Conservation (phyloP, 257 asterid species). For the Cordia subcordata region DNA sequence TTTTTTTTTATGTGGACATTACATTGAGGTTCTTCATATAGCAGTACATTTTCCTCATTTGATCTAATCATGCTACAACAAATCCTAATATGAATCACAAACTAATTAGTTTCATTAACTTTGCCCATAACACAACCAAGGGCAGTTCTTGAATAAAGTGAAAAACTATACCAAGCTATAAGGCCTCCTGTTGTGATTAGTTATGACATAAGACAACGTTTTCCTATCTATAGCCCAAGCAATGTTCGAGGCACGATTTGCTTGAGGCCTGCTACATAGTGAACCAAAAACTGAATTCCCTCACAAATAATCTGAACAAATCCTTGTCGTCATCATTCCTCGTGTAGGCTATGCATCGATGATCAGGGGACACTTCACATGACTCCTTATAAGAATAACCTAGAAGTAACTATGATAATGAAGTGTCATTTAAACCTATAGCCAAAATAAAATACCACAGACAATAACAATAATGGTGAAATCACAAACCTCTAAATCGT, state of each 20-base stretch:
- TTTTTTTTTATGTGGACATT: constrained; percentile 52
- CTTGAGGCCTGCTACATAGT: constrained; percentile 71
- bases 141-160: constrained; percentile 1
- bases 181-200: constrained; percentile 80
- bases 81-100: constrained; percentile 43
- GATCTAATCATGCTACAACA: constrained; percentile 77
- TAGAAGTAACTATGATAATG: constrained; percentile 17
- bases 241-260: constrained; percentile 66
- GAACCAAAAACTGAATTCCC: constrained; percentile 80
- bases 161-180: constrained; percentile 52
- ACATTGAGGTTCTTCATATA: constrained; percentile 70
- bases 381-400: constrained; percentile 88
- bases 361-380: constrained; percentile 95
- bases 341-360: constrained; percentile 85
- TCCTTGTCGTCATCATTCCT: constrained; percentile 89
- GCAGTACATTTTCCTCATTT: constrained; percentile 57
- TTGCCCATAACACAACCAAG: constrained; percentile 13
- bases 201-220: constrained; percentile 75
- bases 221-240: constrained; percentile 94
- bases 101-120: constrained; percentile 10
- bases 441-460: neutral
- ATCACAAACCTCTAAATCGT: constrained; percentile 61
- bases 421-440: neutral
- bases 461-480: constrained; percentile 45
- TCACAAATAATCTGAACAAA: constrained; percentile 62